Evolutionary conservation across 257 asterid species (phyloP), one percentile per base, ranked within the genome.

Genomic region (Fraxinus cuspidata): DNA sequence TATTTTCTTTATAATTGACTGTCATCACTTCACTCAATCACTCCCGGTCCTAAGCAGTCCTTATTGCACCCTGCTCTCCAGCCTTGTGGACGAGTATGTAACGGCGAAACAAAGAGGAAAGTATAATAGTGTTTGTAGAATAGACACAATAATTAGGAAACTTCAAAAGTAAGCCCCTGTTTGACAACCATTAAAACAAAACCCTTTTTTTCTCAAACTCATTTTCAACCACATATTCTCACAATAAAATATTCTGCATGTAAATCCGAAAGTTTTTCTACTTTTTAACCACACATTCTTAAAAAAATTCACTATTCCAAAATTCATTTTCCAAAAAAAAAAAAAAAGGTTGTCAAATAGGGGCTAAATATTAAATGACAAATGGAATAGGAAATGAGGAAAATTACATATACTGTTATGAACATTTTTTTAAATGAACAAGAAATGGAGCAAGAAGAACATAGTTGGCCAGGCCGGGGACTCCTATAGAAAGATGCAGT

Each of bases 381-480:
- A 12, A 44, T 44, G 51, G 19, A 44, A 13, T 44, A 3, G 53
- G 15, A 37, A 53, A 67, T 72, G 77, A 51, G 23, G 19, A 28
- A 16, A 74, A 19, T 53, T n/a, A 27, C 75, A 42, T 29, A 65
- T 68, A 40, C 19, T 66, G 28, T 49, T 51, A 44, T 19, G 25
- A 51, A 74, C 35, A 38, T 70, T 56, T 16, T 35, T 0, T 31
- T 23, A 37, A 34, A 65, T 65, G 44, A 79, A 21, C 15, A 4
- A 74, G 19, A 58, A 42, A 73, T 51, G 19, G 31, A 49, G 44
- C 71, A 60, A 76, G 47, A 60, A 32, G 67, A 28, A 51, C 0
- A 44, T 13, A 4, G 63, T 51, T 66, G 67, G 75, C 66, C 58
- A 58, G 44, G 77, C 71, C 25, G 47, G 69, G 77, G 29, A 65